These are phyloP conservation scores for Dryadomyces quercivorus DNA, from an alignment of 2,329 filamentous ascomycete genomes.

Conservation along the genomic window DNA sequence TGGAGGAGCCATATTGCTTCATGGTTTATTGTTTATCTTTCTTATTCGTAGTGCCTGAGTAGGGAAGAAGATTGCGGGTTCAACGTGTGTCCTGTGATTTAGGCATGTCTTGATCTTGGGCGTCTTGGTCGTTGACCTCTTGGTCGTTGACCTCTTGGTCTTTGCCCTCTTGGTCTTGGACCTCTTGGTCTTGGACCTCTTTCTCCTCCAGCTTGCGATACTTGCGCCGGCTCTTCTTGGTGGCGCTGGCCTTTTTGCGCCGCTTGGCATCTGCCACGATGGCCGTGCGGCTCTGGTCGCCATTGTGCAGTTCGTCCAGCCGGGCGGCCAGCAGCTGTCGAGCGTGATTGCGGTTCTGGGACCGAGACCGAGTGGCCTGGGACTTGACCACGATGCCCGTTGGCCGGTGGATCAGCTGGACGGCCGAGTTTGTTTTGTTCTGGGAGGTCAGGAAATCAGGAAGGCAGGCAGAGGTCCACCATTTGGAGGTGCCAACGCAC, in stretches of 20 bases:
- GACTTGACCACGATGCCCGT: constrained; percentile 91
- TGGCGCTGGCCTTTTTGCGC: constrained; percentile 61
- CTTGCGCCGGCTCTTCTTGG: constrained; percentile 75
- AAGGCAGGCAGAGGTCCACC: no score
- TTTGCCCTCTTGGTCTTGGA: constrained; percentile 5
- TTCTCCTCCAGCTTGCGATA: constrained; percentile 42
- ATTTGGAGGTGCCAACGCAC: no score
- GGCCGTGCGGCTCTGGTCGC: constrained; percentile 52
- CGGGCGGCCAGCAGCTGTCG: constrained; percentile 63
- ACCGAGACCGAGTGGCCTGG: constrained; percentile 77
- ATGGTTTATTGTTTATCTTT: neutral
- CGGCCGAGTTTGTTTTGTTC: constrained; percentile 96
- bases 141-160: constrained; percentile 1
- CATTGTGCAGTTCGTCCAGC: constrained; percentile 61
- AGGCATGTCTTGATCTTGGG: no score
- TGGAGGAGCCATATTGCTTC: constrained; percentile 11
- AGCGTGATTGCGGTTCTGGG: constrained; percentile 79
- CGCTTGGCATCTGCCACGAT: constrained; percentile 51
- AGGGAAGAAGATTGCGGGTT: neutral
- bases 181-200: constrained; percentile 3
- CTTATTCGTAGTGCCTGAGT: neutral
- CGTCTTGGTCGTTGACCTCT: neutral
- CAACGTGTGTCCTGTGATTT: no score
- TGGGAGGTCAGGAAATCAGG: constrained; percentile 19
- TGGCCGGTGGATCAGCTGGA: constrained; percentile 81